phyloP scores from a whole-genome alignment of 208 protist genomes.

The Lotmaria passim region DNA sequence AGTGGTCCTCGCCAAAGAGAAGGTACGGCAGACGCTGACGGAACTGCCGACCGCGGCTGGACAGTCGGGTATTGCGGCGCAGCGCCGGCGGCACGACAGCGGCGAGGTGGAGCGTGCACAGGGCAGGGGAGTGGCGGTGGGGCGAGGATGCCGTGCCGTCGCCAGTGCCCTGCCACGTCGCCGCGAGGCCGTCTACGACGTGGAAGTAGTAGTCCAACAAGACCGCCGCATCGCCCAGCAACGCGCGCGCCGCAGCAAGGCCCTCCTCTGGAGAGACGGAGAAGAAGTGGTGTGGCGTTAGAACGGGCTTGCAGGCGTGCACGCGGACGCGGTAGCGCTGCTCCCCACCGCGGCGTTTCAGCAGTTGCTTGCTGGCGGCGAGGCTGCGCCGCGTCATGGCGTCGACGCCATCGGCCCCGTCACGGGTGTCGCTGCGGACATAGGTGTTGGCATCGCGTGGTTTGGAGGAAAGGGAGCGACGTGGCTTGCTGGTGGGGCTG shows the following conservation, averaged over 20 bases:
- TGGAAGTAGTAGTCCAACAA: constrained; percentile 21
- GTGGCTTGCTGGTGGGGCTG: background rate
- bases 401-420: background rate
- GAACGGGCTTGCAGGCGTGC: background rate
- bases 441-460: background rate
- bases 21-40: constrained; percentile 24
- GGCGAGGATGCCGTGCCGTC: background rate
- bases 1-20: constrained; percentile 10
- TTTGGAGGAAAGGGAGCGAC: too few species aligned
- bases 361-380: constrained; percentile 1
- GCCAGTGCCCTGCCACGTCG: background rate
- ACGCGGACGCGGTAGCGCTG: constrained; percentile 21
- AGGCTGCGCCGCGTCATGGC: constrained; percentile 9
- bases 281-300: constrained; percentile 18
- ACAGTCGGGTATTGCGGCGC: background rate
- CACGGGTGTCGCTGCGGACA: background rate
- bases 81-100: constrained; percentile 1
- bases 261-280: constrained; percentile 12
- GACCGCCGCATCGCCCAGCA: constrained; percentile 20
- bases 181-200: background rate
- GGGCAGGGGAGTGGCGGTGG: background rate
- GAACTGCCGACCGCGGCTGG: background rate
- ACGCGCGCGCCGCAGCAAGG: constrained; percentile 16
- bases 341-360: background rate
- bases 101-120: background rate